phyloP scores from a whole-genome alignment of 257 asterid species.

The Buddleja alternifolia region DNA sequence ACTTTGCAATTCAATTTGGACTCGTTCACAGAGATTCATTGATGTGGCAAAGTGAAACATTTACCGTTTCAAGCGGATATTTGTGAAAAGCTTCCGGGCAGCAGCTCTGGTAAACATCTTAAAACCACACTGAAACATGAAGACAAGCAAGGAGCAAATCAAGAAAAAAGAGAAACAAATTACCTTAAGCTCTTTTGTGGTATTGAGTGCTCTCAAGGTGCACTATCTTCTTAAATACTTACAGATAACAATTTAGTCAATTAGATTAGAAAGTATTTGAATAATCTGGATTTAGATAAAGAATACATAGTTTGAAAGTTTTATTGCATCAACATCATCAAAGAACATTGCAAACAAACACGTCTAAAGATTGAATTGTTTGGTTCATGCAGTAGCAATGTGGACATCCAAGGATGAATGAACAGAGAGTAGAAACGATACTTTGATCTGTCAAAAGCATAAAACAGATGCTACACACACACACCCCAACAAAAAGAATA shows the following conservation, averaged over 20 bases:
- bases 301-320: not conserved
- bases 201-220: not conserved
- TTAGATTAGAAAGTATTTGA: not conserved
- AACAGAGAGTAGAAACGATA: not conserved
- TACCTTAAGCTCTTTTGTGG: not conserved
- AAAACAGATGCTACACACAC: not conserved
- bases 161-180: constrained; percentile 18
- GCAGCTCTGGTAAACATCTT: constrained; percentile 99
- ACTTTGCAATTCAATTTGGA: constrained; percentile 7
- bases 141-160: constrained; percentile 18
- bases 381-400: not conserved
- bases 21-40: not conserved
- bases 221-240: not conserved
- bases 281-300: not conserved
- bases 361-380: not conserved
- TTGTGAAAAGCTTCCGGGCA: constrained; percentile 84
- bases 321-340: not conserved
- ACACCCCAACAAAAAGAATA: not conserved
- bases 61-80: constrained; percentile 87
- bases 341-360: not conserved
- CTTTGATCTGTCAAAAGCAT: constrained; percentile 9
- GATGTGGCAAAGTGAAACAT: not conserved
- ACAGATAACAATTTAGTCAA: constrained; percentile 1
- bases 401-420: not conserved
- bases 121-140: constrained; percentile 83